Base-by-base conservation (phyloP, 441 rosid species). In the Pelargonium citronellum region DNA sequence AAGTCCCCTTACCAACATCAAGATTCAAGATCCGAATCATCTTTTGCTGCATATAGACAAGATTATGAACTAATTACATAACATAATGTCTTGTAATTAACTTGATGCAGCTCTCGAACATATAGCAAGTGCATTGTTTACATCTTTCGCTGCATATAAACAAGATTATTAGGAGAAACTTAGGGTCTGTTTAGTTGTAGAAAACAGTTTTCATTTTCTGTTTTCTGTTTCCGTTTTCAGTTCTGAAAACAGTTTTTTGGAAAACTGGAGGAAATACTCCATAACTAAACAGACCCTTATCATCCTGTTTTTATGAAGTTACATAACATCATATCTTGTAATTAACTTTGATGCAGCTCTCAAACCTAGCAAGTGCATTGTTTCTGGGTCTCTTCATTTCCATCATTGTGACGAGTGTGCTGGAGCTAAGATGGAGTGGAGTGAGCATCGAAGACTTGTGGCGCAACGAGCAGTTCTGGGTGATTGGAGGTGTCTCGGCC, bases 391-490 rank as follows among this genome's bases (percentile, higher is more conserved):
- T 95, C 73, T 92, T 92, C 79, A 74, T 91, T 30, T 88, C 92
- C 63, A 95, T 95, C 19, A 92, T 91, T 17, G 89, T 88, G 17
- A 92, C 99, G 0, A 79, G 97, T 69, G 81, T 89, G 60, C 88
- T 92, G 0, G 99, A 95, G 78, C 89, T 95, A 91, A 93, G 84
- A 74, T 95, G 99, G 99, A 92, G 99, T 11, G 90, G 90, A 9
- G 99, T 95, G 7, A 96, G 97, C 9, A 89, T 92, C 63, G 87
- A 95, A 34, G 96, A 91, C 75, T 88, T 96, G 95, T 95, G 99
- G 99, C 88, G 99, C 77, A 95, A 95, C 7, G 97, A 95, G 83
- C 99, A 95, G 82, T 95, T 95, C 72, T 95, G 99, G 99, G 99
- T 95, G 67, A 95, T 95, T 3, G 98, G 99, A 37, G 99, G 98